These are phyloP conservation scores for Ogataea haglerorum DNA, from an alignment of 805 yeast species.

Conservation along the genomic window DNA sequence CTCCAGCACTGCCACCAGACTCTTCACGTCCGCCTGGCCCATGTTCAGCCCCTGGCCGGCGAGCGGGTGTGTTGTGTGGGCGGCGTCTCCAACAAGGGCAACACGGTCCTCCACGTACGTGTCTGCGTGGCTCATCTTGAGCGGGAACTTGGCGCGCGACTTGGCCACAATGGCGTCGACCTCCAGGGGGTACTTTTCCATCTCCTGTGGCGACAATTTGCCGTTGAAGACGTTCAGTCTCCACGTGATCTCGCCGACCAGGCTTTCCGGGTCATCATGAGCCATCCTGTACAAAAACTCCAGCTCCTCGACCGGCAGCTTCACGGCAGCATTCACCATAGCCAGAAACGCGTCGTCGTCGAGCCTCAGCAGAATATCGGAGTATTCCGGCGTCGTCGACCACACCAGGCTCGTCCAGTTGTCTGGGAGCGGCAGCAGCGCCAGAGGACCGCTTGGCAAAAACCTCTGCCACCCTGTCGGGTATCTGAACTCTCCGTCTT, in stretches of 20 bases:
- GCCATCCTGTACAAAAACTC: slow-evolving; percentile 57
- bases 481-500: slow-evolving; percentile 60
- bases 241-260: slow-evolving; percentile 72
- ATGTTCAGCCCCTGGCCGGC: slow-evolving; percentile 98
- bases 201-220: slow-evolving; percentile 39
- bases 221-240: slow-evolving; percentile 45
- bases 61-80: slow-evolving; percentile 94
- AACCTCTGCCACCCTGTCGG: slow-evolving; percentile 92
- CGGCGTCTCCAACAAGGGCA: slow-evolving; percentile 97
- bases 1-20: slow-evolving; percentile 66
- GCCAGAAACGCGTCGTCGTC: slow-evolving; percentile 61
- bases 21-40: slow-evolving; percentile 92
- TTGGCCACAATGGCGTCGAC: slow-evolving; percentile 54
- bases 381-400: slow-evolving; percentile 78
- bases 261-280: slow-evolving; percentile 37
- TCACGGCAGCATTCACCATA: slow-evolving; percentile 81
- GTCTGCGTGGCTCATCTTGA: slow-evolving; percentile 87
- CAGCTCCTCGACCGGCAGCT: slow-evolving; percentile 75
- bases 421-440: slow-evolving; percentile 83
- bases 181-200: slow-evolving; percentile 64
- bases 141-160: slow-evolving; percentile 85
- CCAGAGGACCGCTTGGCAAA: slow-evolving; percentile 87
- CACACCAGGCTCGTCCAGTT: slow-evolving; percentile 90
- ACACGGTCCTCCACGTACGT: slow-evolving; percentile 78
- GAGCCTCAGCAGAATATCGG: slow-evolving; percentile 56